phyloP scores from a whole-genome alignment of 2,329 filamentous ascomycete species.

The Colletotrichum tanaceti region DNA sequence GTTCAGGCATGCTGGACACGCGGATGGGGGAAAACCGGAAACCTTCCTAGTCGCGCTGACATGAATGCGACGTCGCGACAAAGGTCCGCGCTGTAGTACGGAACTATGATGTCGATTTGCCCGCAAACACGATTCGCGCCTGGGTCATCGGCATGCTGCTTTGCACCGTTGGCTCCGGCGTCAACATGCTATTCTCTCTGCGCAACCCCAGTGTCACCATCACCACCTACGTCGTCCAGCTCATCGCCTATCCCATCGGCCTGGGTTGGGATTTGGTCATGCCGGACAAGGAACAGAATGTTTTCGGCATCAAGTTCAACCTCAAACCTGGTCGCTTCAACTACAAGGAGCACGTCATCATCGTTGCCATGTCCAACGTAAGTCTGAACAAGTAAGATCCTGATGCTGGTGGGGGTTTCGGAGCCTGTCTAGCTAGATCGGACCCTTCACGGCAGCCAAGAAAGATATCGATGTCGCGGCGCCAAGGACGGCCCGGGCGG shows the following conservation, averaged over 20 bases:
- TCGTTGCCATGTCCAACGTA: slow-evolving; percentile 74
- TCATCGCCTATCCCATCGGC: slow-evolving; percentile 70
- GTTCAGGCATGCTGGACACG: not conserved
- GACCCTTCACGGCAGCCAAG: slow-evolving; percentile 14
- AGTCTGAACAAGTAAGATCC: slow-evolving; percentile 44
- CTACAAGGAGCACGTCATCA: slow-evolving; percentile 71
- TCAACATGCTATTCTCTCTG: slow-evolving; percentile 71
- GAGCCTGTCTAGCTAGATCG: slow-evolving; percentile 12
- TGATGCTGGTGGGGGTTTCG: not conserved
- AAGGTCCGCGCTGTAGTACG: slow-evolving; percentile 73
- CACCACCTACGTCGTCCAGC: slow-evolving; percentile 71
- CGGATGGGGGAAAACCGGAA: not conserved
- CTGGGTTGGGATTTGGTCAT: slow-evolving; percentile 66
- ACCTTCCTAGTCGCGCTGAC: slow-evolving; percentile 32
- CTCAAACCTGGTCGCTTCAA: slow-evolving; percentile 69
- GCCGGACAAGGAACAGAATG: slow-evolving; percentile 62
- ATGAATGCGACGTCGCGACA: slow-evolving; percentile 14
- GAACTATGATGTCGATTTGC: slow-evolving; percentile 73
- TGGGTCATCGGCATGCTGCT: slow-evolving; percentile 72
- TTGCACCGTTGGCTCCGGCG: slow-evolving; percentile 69
- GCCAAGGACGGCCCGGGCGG: not conserved
- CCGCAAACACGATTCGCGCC: slow-evolving; percentile 73
- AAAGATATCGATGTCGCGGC: slow-evolving; percentile 9
- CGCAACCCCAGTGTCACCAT: slow-evolving; percentile 70
- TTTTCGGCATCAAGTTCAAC: slow-evolving; percentile 66